Conservation (phyloP, 306 rosid species). For the Quercus parvula region DNA sequence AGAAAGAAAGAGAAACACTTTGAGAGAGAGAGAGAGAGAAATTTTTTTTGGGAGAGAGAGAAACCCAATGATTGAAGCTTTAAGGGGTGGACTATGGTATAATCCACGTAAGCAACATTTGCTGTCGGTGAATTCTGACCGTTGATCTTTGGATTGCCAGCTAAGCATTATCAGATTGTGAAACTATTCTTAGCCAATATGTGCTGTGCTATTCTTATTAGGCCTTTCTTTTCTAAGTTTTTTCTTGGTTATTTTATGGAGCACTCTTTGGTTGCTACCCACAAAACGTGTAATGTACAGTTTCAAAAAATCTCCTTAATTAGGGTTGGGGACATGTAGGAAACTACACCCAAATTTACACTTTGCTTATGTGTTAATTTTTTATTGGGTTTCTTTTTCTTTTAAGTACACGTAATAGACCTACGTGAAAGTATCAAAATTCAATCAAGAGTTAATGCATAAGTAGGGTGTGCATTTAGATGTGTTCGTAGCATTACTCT, state of each 20-base stretch:
- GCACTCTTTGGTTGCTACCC: slow-evolving; percentile 29
- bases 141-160: slow-evolving; percentile 68
- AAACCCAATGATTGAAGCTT: slow-evolving; percentile 66
- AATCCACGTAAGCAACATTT: slow-evolving; percentile 51
- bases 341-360: too few relatives aligned
- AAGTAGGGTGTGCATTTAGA: accelerated
- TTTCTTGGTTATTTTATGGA: slow-evolving; percentile 8
- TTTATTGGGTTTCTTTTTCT: too few relatives aligned
- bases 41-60: slow-evolving; percentile 27
- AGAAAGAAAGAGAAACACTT: slow-evolving; percentile 14
- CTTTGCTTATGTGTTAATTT: too few relatives aligned
- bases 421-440: too few relatives aligned
- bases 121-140: slow-evolving; percentile 42
- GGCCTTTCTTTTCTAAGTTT: not conserved
- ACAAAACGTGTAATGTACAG: slow-evolving; percentile 24
- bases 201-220: slow-evolving; percentile 35
- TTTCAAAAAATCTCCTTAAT: too few relatives aligned
- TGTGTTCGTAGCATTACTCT: accelerated
- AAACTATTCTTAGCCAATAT: slow-evolving; percentile 36
- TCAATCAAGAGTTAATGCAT: too few relatives aligned
- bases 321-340: too few relatives aligned
- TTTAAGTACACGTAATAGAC: too few relatives aligned
- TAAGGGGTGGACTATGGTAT: slow-evolving; percentile 39
- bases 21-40: slow-evolving; percentile 10
- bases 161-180: slow-evolving; percentile 45